Evolutionary conservation across 148 eudicot species (phyloP).

Genomic region (Arbutus unedo): DNA sequence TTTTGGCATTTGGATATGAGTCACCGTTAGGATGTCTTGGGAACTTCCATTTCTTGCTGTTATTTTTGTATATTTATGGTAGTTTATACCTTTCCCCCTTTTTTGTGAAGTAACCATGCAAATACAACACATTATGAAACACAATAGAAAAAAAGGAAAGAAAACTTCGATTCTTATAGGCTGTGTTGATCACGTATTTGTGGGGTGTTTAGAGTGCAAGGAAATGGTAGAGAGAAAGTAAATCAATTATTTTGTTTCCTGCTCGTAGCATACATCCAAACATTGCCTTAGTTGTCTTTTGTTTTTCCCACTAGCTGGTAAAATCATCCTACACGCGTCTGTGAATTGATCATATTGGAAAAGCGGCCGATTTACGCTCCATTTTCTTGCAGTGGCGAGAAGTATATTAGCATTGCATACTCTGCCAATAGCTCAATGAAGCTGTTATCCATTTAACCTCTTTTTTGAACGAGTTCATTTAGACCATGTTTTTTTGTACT

Average conservation of each 20-base stretch:
- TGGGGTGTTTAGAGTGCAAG: not conserved
- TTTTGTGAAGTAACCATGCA: not conserved
- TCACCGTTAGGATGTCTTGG: not conserved
- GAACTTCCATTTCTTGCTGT: not conserved
- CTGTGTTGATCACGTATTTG: not conserved
- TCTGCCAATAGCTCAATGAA: not conserved
- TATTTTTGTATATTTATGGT: not conserved
- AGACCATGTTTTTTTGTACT: not conserved
- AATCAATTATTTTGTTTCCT: not conserved
- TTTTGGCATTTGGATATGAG: constrained; percentile 11
- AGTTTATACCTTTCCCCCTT: not conserved
- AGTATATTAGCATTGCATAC: not conserved
- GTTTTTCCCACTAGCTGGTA: not conserved
- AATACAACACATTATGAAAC: not conserved
- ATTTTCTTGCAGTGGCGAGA: not conserved
- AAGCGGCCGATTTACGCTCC: not conserved
- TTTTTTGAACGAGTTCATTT: not conserved
- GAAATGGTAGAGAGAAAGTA: not conserved
- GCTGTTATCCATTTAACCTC: not conserved
- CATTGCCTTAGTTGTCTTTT: not conserved
- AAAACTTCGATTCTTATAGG: not conserved
- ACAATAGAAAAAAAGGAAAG: not conserved
- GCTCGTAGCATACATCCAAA: too few species aligned
- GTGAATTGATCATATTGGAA: not conserved
- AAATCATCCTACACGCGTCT: not conserved